Percentiles rank a stretch among this genome's conserved stretches.
phyloP scores from a whole-genome alignment of 805 yeast species.

The Metschnikowia matae region DNA sequence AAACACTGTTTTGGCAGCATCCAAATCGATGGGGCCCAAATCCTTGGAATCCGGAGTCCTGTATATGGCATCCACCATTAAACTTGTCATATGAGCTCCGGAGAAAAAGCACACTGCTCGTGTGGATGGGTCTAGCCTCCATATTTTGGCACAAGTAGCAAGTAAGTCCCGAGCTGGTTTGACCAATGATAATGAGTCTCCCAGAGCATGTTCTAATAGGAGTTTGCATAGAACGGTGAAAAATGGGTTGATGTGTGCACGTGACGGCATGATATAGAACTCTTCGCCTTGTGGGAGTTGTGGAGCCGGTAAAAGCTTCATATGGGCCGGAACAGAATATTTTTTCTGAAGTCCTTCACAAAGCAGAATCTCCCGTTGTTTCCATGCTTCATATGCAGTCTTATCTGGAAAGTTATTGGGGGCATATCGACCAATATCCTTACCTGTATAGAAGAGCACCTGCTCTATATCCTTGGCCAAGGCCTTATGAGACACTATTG shows the following conservation, averaged over 20 bases:
- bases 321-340: constrained; percentile 32
- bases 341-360: constrained; percentile 24
- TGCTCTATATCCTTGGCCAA: constrained; percentile 35
- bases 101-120: constrained; percentile 48
- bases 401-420: constrained; percentile 22
- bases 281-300: constrained; percentile 33
- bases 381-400: constrained; percentile 31
- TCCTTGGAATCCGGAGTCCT: constrained; percentile 17
- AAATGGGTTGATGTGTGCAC: constrained; percentile 33
- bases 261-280: constrained; percentile 33
- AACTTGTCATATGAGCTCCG: constrained; percentile 39
- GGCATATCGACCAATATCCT: constrained; percentile 39
- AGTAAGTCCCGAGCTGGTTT: constrained; percentile 44
- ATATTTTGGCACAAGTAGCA: constrained; percentile 43
- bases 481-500: constrained; percentile 36
- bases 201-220: constrained; percentile 31
- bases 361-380: constrained; percentile 21
- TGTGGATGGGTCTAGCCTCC: constrained; percentile 56
- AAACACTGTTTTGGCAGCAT: constrained; percentile 23
- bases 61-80: constrained; percentile 26
- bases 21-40: constrained; percentile 30
- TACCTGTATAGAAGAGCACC: constrained; percentile 30
- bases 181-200: constrained; percentile 16
- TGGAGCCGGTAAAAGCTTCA: constrained; percentile 30
- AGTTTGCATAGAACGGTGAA: constrained; percentile 38